A percentile compares a stretch with the other conserved stretches of the same genome.
Conservation (phyloP, 2,329 filamentous ascomycete genomes). For the Penicillium sp. region DNA sequence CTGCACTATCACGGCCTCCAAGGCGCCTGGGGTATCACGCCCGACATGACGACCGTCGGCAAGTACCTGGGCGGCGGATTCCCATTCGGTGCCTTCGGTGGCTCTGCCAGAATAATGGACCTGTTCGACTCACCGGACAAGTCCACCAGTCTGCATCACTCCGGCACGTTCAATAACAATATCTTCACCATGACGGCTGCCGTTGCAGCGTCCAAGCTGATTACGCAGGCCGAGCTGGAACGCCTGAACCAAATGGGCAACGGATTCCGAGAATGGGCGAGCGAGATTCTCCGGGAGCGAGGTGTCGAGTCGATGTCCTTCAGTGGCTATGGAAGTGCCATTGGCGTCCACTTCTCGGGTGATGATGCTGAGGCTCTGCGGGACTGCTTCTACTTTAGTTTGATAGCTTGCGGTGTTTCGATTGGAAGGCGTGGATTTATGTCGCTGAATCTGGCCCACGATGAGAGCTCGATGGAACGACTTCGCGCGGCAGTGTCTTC, state of each 20-base stretch:
- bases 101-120: conserved; percentile 57
- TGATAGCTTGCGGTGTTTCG: conserved; percentile 29
- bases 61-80: conserved; percentile 67
- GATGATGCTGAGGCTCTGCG: conserved; percentile 18
- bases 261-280: conserved; percentile 20
- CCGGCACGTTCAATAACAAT: conserved; percentile 69
- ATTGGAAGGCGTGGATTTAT: conserved; percentile 33
- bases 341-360: conserved; percentile 29
- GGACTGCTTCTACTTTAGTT: conserved; percentile 29
- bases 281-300: conserved; percentile 9
- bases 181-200: conserved; percentile 59
- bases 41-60: conserved; percentile 63
- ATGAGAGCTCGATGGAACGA: conserved; percentile 7
- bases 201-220: conserved; percentile 31
- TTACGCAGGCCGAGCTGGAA: conserved; percentile 18
- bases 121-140: conserved; percentile 42
- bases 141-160: conserved; percentile 47
- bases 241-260: conserved; percentile 30
- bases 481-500: conserved; percentile 1
- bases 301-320: conserved; percentile 25
- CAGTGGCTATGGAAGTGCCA: conserved; percentile 31
- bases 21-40: conserved; percentile 44
- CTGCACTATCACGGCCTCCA: conserved; percentile 54
- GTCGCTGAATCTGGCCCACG: conserved; percentile 30
- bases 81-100: conserved; percentile 66